phyloP scores from a whole-genome alignment of 129 eudicot species.

The Flaveria ramosissima region DNA sequence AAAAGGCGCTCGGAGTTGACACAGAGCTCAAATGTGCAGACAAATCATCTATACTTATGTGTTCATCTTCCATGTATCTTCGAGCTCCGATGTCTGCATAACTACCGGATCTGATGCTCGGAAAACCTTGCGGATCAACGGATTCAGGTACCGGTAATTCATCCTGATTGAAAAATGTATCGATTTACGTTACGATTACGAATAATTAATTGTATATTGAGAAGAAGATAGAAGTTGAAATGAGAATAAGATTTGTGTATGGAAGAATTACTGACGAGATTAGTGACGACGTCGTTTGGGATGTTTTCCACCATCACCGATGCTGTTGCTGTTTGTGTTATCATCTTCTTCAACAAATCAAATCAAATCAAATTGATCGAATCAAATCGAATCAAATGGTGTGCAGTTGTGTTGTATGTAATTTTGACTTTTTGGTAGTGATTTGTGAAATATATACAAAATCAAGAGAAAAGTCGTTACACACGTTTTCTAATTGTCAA shows the following conservation, averaged over 20 bases:
- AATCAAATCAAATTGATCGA: not conserved
- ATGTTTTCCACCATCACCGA: conserved; percentile 1
- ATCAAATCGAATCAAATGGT: too few species aligned
- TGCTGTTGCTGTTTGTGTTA: conserved; percentile 4
- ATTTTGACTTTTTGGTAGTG: not conserved
- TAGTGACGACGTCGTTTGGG: conserved; percentile 16
- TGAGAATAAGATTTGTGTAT: not conserved
- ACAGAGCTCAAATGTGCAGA: conserved; percentile 53
- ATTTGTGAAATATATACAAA: not conserved
- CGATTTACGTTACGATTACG: too few species aligned
- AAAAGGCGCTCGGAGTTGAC: conserved; percentile 73
- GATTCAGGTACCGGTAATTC: conserved; percentile 46
- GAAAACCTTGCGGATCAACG: conserved; percentile 43
- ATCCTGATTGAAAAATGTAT: conserved; percentile 41
- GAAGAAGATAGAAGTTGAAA: not conserved
- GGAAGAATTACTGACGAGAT: conserved; percentile 17
- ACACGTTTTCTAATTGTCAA: conserved; percentile 2
- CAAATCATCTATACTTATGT: conserved; percentile 73
- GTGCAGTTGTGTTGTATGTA: conserved; percentile 1
- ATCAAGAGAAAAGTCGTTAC: conserved; percentile 17
- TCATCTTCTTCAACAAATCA: conserved; percentile 13
- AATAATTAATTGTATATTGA: too few species aligned
- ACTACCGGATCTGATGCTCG: conserved; percentile 76
- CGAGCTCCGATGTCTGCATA: conserved; percentile 82
- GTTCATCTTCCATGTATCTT: conserved; percentile 87